Conservation (phyloP, 2,329 filamentous ascomycete genomes). For the Neoascochyta sp. region DNA sequence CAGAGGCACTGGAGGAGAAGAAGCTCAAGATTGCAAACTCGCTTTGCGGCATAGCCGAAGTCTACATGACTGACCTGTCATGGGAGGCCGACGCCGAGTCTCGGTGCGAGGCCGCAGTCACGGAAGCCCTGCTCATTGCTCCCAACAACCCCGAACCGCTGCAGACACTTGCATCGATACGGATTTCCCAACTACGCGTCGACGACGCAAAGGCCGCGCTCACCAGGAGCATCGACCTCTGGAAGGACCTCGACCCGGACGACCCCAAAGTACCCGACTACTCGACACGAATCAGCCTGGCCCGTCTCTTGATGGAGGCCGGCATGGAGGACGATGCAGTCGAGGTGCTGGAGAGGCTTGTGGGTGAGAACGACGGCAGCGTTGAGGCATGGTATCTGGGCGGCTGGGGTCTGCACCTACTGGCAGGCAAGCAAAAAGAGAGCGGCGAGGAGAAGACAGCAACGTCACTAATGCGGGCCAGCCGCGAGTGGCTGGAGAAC, state of each 20-base stretch:
- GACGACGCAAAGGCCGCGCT: constrained; percentile 81
- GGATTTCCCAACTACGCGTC: constrained; percentile 77
- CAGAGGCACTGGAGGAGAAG: constrained; percentile 58
- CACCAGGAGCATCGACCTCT: constrained; percentile 72
- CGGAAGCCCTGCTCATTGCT: constrained; percentile 82
- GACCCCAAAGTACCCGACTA: constrained; percentile 79
- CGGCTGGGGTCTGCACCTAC: constrained; percentile 84
- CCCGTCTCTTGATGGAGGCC: constrained; percentile 84
- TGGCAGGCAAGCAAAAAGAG: constrained; percentile 64
- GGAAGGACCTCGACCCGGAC: constrained; percentile 72
- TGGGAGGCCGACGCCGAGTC: constrained; percentile 86
- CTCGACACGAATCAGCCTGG: constrained; percentile 75
- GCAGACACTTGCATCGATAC: constrained; percentile 89
- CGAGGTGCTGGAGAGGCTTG: constrained; percentile 76
- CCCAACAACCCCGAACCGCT: constrained; percentile 82
- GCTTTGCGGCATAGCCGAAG: constrained; percentile 90
- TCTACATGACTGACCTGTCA: constrained; percentile 98
- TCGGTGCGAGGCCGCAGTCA: constrained; percentile 82
- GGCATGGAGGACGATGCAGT: constrained; percentile 81
- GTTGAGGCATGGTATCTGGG: constrained; percentile 97
- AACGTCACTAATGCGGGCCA: constrained; percentile 64
- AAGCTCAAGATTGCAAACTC: constrained; percentile 80
- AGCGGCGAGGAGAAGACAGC: constrained; percentile 50
- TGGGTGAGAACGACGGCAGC: constrained; percentile 86
- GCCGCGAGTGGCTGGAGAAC: constrained; percentile 77